Evolutionary conservation across 2,329 filamentous ascomycete genomes (phyloP).

Genomic region (Aspergillus uvarum): DNA sequence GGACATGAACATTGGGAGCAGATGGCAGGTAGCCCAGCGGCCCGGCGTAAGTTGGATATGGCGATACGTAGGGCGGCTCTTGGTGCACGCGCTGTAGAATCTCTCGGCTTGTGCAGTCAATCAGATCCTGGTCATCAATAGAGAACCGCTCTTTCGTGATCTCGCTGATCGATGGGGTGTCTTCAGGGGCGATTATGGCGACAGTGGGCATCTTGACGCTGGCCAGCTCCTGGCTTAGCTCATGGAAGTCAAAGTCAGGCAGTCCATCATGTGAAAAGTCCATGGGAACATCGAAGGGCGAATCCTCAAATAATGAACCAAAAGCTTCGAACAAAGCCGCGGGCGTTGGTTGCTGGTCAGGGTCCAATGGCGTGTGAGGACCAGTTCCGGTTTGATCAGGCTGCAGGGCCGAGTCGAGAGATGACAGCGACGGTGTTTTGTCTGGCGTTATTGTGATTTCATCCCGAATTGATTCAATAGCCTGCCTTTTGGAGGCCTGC

Average conservation of each 20-base stretch:
- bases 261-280: slow-evolving; percentile 3
- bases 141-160: slow-evolving; percentile 24
- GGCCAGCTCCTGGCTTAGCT: neutral
- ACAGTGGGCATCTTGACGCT: neutral
- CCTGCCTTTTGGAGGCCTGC: slow-evolving; percentile 21
- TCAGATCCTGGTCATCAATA: slow-evolving; percentile 23
- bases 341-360: slow-evolving; percentile 17
- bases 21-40: slow-evolving; percentile 33
- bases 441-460: slow-evolving; percentile 11
- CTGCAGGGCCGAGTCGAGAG: slow-evolving; percentile 18
- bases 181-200: neutral
- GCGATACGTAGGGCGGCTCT: slow-evolving; percentile 29
- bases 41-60: slow-evolving; percentile 30
- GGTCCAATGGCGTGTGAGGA: slow-evolving; percentile 18
- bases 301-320: slow-evolving; percentile 22
- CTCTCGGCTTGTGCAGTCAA: slow-evolving; percentile 25
- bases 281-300: slow-evolving; percentile 12
- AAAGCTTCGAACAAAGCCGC: slow-evolving; percentile 22
- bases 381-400: slow-evolving; percentile 16
- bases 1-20: slow-evolving; percentile 29
- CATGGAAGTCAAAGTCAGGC: neutral
- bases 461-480: slow-evolving; percentile 10
- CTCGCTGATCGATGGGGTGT: slow-evolving; percentile 17
- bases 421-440: slow-evolving; percentile 24
- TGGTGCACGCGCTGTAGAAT: slow-evolving; percentile 21